phyloP scores from a whole-genome alignment of 352 stramenopile species.

The Pythium angustatum region DNA sequence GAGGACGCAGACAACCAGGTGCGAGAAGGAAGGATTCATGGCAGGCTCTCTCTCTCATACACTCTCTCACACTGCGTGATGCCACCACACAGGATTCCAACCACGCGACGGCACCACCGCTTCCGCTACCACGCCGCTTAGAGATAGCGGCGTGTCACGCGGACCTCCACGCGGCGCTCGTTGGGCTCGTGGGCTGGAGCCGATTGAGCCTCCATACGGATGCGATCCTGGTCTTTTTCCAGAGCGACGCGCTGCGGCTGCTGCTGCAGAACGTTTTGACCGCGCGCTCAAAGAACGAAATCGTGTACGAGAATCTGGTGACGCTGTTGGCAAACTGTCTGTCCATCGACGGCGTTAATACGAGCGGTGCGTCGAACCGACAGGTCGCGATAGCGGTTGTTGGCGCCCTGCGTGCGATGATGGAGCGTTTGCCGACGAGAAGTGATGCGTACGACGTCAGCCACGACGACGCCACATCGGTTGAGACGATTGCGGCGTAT shows the following conservation, averaged over 20 bases:
- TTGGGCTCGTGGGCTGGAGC: conserved; percentile 76
- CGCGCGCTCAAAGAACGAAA: conserved; percentile 33
- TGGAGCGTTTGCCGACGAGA: conserved; percentile 26
- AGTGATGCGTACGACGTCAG: no score
- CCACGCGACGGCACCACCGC: conserved; percentile 40
- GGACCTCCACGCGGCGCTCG: conserved; percentile 70
- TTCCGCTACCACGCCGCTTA: conserved; percentile 55
- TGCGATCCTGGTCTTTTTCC: conserved; percentile 70
- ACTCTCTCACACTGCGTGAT: no score
- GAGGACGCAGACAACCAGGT: conserved; percentile 8
- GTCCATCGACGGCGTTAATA: conserved; percentile 38
- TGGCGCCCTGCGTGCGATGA: conserved; percentile 36
- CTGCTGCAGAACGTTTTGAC: conserved; percentile 65
- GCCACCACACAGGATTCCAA: not conserved
- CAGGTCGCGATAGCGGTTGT: conserved; percentile 53
- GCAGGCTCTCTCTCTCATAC: not conserved
- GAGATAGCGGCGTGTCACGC: conserved; percentile 69
- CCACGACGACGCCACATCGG: not conserved
- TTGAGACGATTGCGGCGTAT: conserved; percentile 40
- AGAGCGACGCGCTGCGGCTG: conserved; percentile 60
- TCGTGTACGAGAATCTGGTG: conserved; percentile 58
- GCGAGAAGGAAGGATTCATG: not conserved
- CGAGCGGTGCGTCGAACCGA: conserved; percentile 29
- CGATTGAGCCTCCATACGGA: conserved; percentile 60
- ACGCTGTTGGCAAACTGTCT: conserved; percentile 68